Evolutionary conservation across 2,329 filamentous ascomycete species (phyloP).

Genomic region (Bipolaris cookei): DNA sequence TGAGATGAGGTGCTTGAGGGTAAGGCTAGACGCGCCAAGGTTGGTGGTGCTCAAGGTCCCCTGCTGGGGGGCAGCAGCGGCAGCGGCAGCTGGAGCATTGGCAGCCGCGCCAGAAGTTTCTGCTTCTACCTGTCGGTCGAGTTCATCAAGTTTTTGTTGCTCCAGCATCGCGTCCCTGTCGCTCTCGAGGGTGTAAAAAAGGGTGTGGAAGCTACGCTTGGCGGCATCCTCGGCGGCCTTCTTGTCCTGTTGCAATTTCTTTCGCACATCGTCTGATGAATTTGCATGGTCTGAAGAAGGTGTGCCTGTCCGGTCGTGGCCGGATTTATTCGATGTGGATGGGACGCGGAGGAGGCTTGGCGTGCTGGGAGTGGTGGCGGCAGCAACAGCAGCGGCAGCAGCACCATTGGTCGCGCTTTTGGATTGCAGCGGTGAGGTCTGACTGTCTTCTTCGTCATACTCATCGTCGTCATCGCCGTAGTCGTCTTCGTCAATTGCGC

Average conservation of each 20-base stretch:
- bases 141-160: slow-evolving; percentile 94
- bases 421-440: slow-evolving; percentile 57
- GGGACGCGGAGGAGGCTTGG: slow-evolving; percentile 69
- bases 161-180: slow-evolving; percentile 96
- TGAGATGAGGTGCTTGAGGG: slow-evolving; percentile 94
- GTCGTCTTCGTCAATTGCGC: slow-evolving; percentile 82
- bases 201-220: slow-evolving; percentile 86
- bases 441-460: slow-evolving; percentile 51
- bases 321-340: slow-evolving; percentile 68
- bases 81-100: slow-evolving; percentile 58
- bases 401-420: slow-evolving; percentile 60
- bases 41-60: slow-evolving; percentile 93
- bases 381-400: slow-evolving; percentile 60
- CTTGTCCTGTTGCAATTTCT: slow-evolving; percentile 90
- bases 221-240: slow-evolving; percentile 89
- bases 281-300: slow-evolving; percentile 66
- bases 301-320: slow-evolving; percentile 64
- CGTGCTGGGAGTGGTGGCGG: slow-evolving; percentile 64
- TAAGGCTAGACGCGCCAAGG: slow-evolving; percentile 92
- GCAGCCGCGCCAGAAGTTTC: slow-evolving; percentile 77
- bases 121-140: slow-evolving; percentile 92
- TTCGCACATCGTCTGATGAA: slow-evolving; percentile 84
- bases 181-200: slow-evolving; percentile 95
- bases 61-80: slow-evolving; percentile 67
- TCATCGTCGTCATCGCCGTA: slow-evolving; percentile 80